Base-by-base conservation (phyloP, 2,329 filamentous ascomycete genomes). In the Phaeosphaeriaceae sp. region DNA sequence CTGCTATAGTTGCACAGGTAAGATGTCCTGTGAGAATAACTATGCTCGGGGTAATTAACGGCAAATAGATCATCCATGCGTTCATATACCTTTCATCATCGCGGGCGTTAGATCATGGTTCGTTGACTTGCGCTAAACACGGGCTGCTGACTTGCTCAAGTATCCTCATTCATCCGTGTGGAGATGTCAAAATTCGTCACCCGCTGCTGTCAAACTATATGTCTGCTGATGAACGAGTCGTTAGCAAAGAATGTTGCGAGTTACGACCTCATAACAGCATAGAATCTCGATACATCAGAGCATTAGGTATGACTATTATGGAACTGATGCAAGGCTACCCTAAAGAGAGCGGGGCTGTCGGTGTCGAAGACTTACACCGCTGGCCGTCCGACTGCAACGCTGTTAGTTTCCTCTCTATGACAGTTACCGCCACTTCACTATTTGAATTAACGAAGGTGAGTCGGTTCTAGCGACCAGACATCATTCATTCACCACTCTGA, bases 271-370 rank as follows among this genome's bases (percentile, higher is more conserved):
- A 41, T 34, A 55, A 49, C 21, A 37, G n/a, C 13, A 44, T 42
- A 26, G 23, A 26, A 41, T 39, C 42, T 52, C 35, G 40, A 44
- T 46, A 66, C 50, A 46, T 67, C 11, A 58, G 54, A 55, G 46
- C 50, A 38, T 48, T 74, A 17, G 44, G 58, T 34, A 57, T 41
- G 16, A 70, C 68, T 34, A 62, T 53, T 13, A 72, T 64, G 58
- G 55, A 69, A 50, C 55, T 73, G 15, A 72, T 74, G 60, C 58
- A 73, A 39, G 72, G 72, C 57, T 71, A 72, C 50, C 40, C 56
- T 23, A 73, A 73, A 56, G 63, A 68, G 30, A 60, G 72, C 52
- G 55, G 65, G 32, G 60, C 53, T 48, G 54, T 71, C 41, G 61
- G 70, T 16, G 56, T 74, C 17, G 60, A 72, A 44, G 54, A 74